Evolutionary conservation across 805 yeast genomes (phyloP).

Genomic region (Starmerella floricola): DNA sequence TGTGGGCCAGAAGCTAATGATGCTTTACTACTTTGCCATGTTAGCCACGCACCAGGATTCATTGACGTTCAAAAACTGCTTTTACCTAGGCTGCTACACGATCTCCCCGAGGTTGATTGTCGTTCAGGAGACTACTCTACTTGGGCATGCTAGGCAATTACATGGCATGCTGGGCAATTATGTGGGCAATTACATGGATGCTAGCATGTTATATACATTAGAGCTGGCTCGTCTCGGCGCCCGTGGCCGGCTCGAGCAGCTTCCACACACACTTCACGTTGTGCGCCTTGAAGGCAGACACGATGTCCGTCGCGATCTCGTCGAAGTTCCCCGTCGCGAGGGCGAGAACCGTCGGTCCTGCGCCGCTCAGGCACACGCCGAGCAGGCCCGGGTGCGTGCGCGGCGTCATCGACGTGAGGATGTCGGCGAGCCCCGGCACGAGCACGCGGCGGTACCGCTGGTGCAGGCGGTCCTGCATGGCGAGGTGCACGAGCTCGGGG

Average conservation of each 20-base stretch:
- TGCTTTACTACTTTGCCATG: too few relatives aligned
- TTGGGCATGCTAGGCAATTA: too few relatives aligned
- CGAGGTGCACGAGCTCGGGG: constrained; percentile 70
- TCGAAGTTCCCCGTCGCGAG: constrained; percentile 85
- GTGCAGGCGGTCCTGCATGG: constrained; percentile 94
- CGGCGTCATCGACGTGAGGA: constrained; percentile 70
- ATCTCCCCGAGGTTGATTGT: too few relatives aligned
- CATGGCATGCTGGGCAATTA: too few relatives aligned
- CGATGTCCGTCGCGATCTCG: constrained; percentile 63
- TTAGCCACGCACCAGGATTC: too few relatives aligned
- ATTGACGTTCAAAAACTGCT: too few relatives aligned
- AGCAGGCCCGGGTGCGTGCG: constrained; percentile 68
- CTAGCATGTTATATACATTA: background rate
- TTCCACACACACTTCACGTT: constrained; percentile 68
- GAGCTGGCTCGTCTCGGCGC: constrained; percentile 33
- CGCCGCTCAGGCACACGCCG: constrained; percentile 93
- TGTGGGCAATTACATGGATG: too few relatives aligned
- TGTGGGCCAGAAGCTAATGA: too few relatives aligned
- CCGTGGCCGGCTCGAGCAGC: constrained; percentile 71
- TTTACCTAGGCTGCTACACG: too few relatives aligned
- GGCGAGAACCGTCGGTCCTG: constrained; percentile 94
- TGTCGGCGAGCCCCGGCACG: constrained; percentile 82
- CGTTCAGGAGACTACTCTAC: too few relatives aligned
- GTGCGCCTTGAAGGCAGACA: constrained; percentile 53
- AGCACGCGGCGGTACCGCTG: constrained; percentile 91